These are phyloP conservation scores for Amanita fuliginea DNA, from an alignment of 768 basidiomycete genomes.

Conservation along the genomic window DNA sequence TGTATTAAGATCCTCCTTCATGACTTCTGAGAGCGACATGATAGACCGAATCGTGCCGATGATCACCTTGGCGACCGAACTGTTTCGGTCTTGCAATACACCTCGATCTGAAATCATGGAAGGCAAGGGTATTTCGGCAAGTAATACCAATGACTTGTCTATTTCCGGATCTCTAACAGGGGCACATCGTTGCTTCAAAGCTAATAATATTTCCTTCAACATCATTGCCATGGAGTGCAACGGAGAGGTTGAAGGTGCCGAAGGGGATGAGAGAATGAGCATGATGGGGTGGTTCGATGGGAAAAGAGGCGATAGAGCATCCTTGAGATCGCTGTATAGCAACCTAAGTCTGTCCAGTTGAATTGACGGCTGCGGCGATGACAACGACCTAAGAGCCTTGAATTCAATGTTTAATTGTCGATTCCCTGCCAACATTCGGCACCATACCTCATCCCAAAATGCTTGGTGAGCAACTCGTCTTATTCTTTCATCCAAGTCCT, in stretches of 20 bases:
- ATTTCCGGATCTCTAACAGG: slow-evolving; percentile 50
- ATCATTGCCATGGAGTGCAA: slow-evolving; percentile 44
- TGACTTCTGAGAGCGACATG: slow-evolving; percentile 42
- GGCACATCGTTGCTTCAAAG: slow-evolving; percentile 52
- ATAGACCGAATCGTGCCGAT: slow-evolving; percentile 35
- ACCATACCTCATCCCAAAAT: slow-evolving; percentile 62
- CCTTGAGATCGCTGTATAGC: slow-evolving; percentile 43
- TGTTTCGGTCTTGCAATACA: neutral
- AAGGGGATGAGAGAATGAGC: slow-evolving; percentile 39
- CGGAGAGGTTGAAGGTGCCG: slow-evolving; percentile 60
- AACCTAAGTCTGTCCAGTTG: slow-evolving; percentile 50
- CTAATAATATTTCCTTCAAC: slow-evolving; percentile 40
- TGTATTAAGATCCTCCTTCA: slow-evolving; percentile 61
- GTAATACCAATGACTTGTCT: slow-evolving; percentile 30
- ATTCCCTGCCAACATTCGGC: neutral
- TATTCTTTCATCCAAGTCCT: slow-evolving; percentile 26
- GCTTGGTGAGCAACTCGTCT: slow-evolving; percentile 48
- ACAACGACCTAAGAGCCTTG: slow-evolving; percentile 47
- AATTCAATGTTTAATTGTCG: neutral
- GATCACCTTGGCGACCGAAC: slow-evolving; percentile 34
- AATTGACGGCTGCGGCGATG: slow-evolving; percentile 42
- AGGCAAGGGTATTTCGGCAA: slow-evolving; percentile 9
- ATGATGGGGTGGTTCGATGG: slow-evolving; percentile 43
- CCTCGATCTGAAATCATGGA: neutral
- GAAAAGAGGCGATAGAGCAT: slow-evolving; percentile 43